Evolutionary conservation across 1,284 basidiomycete genomes (phyloP), one percentile per base, ranked within the genome.

Genomic region (Paramarasmius palmivorus): DNA sequence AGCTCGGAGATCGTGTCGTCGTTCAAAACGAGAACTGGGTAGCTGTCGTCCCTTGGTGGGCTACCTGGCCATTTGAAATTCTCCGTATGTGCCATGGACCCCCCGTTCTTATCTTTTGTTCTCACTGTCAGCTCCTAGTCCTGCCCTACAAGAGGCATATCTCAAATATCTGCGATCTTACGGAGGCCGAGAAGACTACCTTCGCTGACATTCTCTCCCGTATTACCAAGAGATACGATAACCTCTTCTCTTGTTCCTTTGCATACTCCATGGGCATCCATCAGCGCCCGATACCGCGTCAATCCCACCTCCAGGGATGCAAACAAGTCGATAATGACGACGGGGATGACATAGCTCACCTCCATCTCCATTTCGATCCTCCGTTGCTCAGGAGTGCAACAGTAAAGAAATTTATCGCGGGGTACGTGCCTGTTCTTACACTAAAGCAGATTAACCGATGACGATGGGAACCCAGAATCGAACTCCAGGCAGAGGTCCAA

Each of bases 191-290:
- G 71, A 82, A 78, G 57, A 53, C 59, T 0, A 73, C 84, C 6
- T 81, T 94, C 37, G 90, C 92, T 0, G 72, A 82, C 37, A 80
- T 88, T 14, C 68, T 91, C 26, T 86, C 82, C 23, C 72, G 73
- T 19, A 67, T 93, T 36, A 88, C 92, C 3, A 82, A 83, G 53
- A 81, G 86, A 55, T 95, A 93, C 64, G 93, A 95, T 68, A 94
- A 95, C 66, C 73, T 95, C 25, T 92, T 93, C 70, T 76, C 73
- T 10, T 91, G 90, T 66, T 91, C 92, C 0, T 98, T 98, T 72
- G 90, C 95, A 0, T 98, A 98, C 68, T 95, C 92, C n/a, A 96
- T 98, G 93, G 95, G 94, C 38, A 79, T 98, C 42, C 93, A 91
- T 70, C 95, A 92, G 69, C 81, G 83, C 3, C 90, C 92, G 1